These are phyloP conservation scores for Mrakia gelida DNA, from an alignment of 768 basidiomycete genomes.

Conservation along the genomic window DNA sequence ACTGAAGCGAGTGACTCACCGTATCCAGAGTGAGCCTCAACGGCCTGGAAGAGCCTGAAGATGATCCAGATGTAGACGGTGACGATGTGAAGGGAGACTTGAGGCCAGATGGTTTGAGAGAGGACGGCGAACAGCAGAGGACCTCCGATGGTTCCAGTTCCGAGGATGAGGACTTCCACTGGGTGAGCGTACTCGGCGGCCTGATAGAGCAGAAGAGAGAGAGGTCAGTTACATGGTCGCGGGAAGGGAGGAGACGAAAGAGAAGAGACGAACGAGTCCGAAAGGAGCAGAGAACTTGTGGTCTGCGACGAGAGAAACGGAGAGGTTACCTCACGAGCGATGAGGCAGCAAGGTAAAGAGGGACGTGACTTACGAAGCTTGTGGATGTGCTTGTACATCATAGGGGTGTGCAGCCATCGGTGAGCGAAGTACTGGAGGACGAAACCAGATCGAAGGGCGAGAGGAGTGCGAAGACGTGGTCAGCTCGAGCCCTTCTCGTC, in stretches of 20 bases:
- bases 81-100: conserved; percentile 74
- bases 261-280: conserved; percentile 57
- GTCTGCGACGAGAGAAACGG: conserved; percentile 43
- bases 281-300: conserved; percentile 97
- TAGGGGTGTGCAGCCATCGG: conserved; percentile 73
- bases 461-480: neutral
- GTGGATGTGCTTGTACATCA: conserved; percentile 65
- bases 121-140: conserved; percentile 60
- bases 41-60: conserved; percentile 89
- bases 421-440: conserved; percentile 57
- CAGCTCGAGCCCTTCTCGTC: neutral
- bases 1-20: conserved; percentile 41
- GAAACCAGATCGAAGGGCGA: neutral
- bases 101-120: conserved; percentile 52
- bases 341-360: neutral
- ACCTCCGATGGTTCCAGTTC: conserved; percentile 81
- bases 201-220: conserved; percentile 28
- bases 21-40: conserved; percentile 96
- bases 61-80: conserved; percentile 84
- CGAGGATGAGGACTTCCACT: conserved; percentile 89
- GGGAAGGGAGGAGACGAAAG: neutral
- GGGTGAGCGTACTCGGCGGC: conserved; percentile 95
- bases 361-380: conserved; percentile 59
- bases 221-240: neutral
- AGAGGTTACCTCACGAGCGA: neutral